These are phyloP conservation scores for Gaultheria prostrata DNA, from an alignment of 148 eudicot genomes.

Conservation along the genomic window DNA sequence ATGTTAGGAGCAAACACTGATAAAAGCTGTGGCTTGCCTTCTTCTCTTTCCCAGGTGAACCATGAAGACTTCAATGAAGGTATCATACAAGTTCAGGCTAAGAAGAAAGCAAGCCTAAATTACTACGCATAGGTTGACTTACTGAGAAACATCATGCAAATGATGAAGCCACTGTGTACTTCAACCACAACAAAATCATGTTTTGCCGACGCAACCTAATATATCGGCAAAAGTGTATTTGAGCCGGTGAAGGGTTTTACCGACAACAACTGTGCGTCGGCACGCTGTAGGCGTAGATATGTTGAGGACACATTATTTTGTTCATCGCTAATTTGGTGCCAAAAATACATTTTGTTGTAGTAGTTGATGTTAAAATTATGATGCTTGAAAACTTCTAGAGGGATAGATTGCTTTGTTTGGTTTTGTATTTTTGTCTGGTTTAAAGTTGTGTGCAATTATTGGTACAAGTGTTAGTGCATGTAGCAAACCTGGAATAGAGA, in stretches of 20 bases:
- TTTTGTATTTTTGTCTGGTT: constrained; percentile 4
- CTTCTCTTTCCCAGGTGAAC: constrained; percentile 52
- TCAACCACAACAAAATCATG: background rate
- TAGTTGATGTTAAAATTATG: background rate
- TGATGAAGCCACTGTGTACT: background rate
- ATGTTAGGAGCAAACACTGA: background rate
- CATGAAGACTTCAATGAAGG: constrained; percentile 99
- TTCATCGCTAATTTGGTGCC: too few species aligned
- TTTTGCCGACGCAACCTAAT: too few species aligned
- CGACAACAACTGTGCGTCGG: too few species aligned
- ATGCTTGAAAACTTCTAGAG: background rate
- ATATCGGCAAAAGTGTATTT: too few species aligned
- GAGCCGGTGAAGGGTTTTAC: too few species aligned
- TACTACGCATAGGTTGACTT: constrained; percentile 63
- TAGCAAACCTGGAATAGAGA: too few species aligned
- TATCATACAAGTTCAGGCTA: constrained; percentile 94
- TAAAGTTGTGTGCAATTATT: too few species aligned
- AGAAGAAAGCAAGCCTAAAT: constrained; percentile 94
- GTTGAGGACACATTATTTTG: too few species aligned
- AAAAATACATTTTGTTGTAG: too few species aligned
- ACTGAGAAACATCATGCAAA: background rate
- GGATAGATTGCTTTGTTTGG: background rate
- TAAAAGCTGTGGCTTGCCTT: background rate
- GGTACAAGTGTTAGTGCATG: too few species aligned
- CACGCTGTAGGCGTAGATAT: too few species aligned